Evolutionary conservation across 257 asterid genomes (phyloP).

Genomic region (Euphrasia confusa): DNA sequence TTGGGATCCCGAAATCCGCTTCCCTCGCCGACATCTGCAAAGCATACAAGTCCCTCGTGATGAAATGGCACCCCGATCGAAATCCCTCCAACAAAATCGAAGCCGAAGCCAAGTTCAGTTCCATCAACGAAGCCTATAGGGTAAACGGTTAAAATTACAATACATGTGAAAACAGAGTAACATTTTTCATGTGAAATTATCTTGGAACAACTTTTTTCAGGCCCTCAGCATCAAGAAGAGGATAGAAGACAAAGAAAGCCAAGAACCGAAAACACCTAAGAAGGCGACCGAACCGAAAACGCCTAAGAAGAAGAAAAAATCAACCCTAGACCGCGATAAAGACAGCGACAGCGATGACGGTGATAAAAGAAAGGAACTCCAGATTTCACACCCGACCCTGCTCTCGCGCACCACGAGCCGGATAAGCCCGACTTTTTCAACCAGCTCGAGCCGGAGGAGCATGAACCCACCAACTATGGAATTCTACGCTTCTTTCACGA

Average conservation of each 20-base stretch:
- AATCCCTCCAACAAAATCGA: constrained; percentile 57
- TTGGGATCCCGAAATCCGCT: constrained; percentile 67
- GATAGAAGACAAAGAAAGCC: constrained; percentile 42
- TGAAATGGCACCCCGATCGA: constrained; percentile 84
- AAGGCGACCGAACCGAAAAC: constrained; percentile 17
- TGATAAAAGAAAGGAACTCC: constrained; percentile 28
- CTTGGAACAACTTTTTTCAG: constrained; percentile 26
- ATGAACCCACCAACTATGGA: constrained; percentile 28
- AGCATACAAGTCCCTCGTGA: constrained; percentile 64
- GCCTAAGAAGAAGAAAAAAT: constrained; percentile 39
- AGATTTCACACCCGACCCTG: constrained; percentile 60
- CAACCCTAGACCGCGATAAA: constrained; percentile 16
- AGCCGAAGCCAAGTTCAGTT: constrained; percentile 53
- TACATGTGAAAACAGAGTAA: not conserved
- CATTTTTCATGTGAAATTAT: not conserved
- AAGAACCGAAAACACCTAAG: constrained; percentile 20
- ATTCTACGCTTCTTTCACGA: constrained; percentile 25
- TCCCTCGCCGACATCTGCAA: constrained; percentile 65
- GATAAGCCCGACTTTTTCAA: constrained; percentile 34
- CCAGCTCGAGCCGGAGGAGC: constrained; percentile 31
- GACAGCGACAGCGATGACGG: not conserved
- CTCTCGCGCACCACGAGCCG: constrained; percentile 65
- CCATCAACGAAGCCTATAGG: constrained; percentile 85
- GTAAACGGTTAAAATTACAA: constrained; percentile 24
- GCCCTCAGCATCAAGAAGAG: constrained; percentile 62